phyloP scores from a whole-genome alignment of 2,329 filamentous ascomycete species.

The Bertia moriformis region DNA sequence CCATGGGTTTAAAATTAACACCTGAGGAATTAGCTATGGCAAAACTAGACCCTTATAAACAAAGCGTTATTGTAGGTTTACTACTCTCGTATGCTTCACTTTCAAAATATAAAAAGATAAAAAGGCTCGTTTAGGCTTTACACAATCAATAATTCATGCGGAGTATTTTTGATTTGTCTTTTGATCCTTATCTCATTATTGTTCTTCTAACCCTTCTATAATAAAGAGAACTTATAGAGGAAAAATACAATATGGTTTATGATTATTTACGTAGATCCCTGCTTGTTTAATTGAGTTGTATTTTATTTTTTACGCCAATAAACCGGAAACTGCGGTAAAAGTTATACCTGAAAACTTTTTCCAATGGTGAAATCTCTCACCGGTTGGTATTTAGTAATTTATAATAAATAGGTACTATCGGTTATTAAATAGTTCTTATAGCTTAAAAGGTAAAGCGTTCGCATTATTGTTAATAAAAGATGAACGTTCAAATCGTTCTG shows the following conservation, averaged over 20 bases:
- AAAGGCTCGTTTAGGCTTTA: background rate
- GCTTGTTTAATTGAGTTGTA: constrained; percentile 2
- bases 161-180: constrained; percentile 1
- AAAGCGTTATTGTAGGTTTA: constrained; percentile 2
- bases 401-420: too few relatives aligned
- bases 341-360: constrained; percentile 3
- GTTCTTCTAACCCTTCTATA: background rate
- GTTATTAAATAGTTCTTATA: background rate
- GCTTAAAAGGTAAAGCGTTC: constrained; percentile 1
- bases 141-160: background rate
- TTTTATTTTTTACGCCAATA: constrained; percentile 1
- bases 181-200: constrained; percentile 2
- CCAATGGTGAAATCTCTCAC: too few relatives aligned
- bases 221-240: background rate
- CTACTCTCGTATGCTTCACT: constrained; percentile 1
- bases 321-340: constrained; percentile 1
- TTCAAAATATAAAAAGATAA: background rate
- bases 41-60: background rate
- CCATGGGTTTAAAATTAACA: background rate
- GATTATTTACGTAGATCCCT: constrained; percentile 1
- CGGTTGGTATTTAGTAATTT: too few relatives aligned
- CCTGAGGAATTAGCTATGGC: constrained; percentile 2
- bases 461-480: background rate
- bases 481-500: constrained; percentile 1
- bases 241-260: background rate